Base-by-base conservation (phyloP, 257 asterid species). In the Hygrophila difformis region DNA sequence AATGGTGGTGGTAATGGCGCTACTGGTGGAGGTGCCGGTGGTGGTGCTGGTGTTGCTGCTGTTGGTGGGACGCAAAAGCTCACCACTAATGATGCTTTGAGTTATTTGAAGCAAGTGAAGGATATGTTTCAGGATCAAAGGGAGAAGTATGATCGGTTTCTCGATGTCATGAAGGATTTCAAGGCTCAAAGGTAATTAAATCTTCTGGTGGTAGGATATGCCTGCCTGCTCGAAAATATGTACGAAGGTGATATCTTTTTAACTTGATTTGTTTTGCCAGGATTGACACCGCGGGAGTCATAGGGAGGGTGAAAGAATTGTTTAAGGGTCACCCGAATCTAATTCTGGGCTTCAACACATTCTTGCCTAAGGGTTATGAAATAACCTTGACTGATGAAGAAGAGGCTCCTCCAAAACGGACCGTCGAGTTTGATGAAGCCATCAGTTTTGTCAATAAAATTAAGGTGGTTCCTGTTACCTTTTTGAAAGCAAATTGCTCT, bases 301-400 rank as follows among this genome's bases (percentile, higher is more conserved):
- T 91, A 53, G 84, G 51, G 13, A 74, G 96, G 72, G 99, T 86
- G 52, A 91, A 91, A 67, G 99, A 91, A 37, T 75, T 91, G 60
- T 91, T 91, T 44, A 74, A 91, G 53, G 99, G 96, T 36, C 94
- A 91, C 54, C 88, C 94, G 19, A 76, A 81, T 66, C 63, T 91
- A 53, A 91, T 91, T 34, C 94, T 84, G 57, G 99, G 99, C 55
- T 91, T 91, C 63, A 91, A 91, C 60, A 86, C 99, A 63, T 91
- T 91, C 83, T 74, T 91, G 63, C 99, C 99, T 16, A 86, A 82
- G 77, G 99, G 95, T 39, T 86, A 74, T 65, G 99, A 91, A 71
- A 91, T 91, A 50, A 91, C 97, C 53, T 80, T 80, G 37, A 78
- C 76, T 16, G 97, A 82, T 2, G 95, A 68, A 58, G 97, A 86